A percentile compares a stretch with the other conserved stretches of the same genome.
These are phyloP conservation scores for Penicillium nordicum DNA, from an alignment of 2,329 filamentous ascomycete genomes.

Conservation along the genomic window DNA sequence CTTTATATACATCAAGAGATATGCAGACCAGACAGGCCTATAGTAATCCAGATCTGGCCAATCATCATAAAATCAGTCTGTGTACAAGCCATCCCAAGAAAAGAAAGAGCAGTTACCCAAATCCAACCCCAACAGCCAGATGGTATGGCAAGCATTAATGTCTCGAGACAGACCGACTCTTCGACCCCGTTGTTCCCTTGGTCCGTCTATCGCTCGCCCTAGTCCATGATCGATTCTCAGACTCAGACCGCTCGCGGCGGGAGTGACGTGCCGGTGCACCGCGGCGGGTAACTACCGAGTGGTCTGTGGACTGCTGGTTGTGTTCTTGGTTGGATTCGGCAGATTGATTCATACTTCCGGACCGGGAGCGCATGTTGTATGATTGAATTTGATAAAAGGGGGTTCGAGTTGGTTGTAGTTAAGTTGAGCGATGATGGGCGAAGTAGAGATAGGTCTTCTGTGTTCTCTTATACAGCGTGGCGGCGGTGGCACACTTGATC, in stretches of 20 bases:
- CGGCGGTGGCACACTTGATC: conserved; percentile 5
- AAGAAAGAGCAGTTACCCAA: not conserved
- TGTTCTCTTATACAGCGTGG: conserved; percentile 4
- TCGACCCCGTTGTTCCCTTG: conserved; percentile 2
- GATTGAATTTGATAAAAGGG: not conserved
- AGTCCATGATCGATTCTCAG: not conserved
- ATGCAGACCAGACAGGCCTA: not conserved
- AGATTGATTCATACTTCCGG: not conserved
- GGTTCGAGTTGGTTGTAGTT: not conserved
- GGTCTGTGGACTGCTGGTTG: not conserved
- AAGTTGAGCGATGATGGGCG: not conserved
- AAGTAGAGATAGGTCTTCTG: not conserved
- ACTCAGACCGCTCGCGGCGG: not conserved
- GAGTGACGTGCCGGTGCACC: conserved; percentile 5
- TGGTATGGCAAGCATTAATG: not conserved
- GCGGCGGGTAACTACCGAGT: conserved; percentile 3
- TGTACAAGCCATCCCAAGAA: too few species aligned
- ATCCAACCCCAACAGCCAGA: not conserved
- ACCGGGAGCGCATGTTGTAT: not conserved
- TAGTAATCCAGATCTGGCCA: not conserved
- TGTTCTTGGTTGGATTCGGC: not conserved
- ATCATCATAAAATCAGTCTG: too few species aligned
- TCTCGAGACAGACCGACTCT: not conserved
- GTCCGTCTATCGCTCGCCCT: not conserved
- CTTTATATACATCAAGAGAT: not conserved